Evolutionary conservation across 768 basidiomycete species (phyloP).

Genomic region (Trametes villosa): DNA sequence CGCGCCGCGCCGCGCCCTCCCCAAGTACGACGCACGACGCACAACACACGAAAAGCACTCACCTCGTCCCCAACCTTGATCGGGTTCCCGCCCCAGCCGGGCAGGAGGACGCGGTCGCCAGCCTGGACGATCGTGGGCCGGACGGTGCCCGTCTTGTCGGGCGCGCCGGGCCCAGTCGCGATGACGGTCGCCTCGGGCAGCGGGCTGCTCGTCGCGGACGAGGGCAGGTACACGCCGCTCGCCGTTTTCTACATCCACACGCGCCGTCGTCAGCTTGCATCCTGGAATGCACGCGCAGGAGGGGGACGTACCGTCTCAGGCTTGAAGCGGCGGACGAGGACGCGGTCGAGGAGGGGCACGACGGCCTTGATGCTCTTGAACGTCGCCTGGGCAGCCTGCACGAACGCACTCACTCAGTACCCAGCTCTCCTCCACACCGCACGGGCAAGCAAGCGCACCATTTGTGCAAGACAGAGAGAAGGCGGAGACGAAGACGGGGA

Average conservation of each 20-base stretch:
- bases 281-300: neutral
- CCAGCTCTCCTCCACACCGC: neutral
- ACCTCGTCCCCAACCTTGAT: constrained; percentile 99
- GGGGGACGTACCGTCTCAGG: constrained; percentile 75
- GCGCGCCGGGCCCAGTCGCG: constrained; percentile 94
- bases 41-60: constrained; percentile 36
- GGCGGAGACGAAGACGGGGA: neutral
- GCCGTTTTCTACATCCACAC: constrained; percentile 84
- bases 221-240: constrained; percentile 93
- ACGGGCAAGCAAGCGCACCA: constrained; percentile 2
- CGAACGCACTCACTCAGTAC: neutral
- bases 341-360: constrained; percentile 92
- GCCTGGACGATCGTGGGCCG: constrained; percentile 78
- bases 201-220: constrained; percentile 79
- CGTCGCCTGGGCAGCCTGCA: constrained; percentile 83
- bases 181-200: constrained; percentile 98
- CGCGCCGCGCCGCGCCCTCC: neutral
- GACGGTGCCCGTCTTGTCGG: constrained; percentile 80
- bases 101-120: constrained; percentile 91
- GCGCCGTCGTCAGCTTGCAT: neutral
- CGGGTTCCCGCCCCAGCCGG: constrained; percentile 94
- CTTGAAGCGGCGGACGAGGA: constrained; percentile 97
- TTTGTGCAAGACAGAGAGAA: neutral
- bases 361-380: constrained; percentile 95
- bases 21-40: neutral